Conservation (phyloP, 2,329 filamentous ascomycete genomes). For the Cytospora mali region DNA sequence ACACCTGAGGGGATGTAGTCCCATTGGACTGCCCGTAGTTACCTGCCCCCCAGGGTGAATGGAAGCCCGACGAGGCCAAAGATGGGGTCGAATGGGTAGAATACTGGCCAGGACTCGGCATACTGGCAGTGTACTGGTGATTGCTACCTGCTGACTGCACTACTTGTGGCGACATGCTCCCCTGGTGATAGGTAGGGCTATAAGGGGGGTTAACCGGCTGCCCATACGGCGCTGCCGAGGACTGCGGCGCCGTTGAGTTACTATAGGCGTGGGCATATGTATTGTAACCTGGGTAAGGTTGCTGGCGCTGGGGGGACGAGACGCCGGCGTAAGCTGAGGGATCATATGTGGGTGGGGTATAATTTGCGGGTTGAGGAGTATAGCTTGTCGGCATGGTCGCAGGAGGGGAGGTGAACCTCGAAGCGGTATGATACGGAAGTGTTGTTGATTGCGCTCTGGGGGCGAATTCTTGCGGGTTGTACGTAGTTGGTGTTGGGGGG, state of each 20-base stretch:
- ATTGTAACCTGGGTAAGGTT: conserved; percentile 53
- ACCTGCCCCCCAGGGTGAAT: conserved; percentile 28
- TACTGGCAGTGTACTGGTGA: conserved; percentile 44
- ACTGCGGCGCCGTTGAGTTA: conserved; percentile 41
- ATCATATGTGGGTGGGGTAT: conserved; percentile 59
- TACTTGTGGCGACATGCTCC: conserved; percentile 21
- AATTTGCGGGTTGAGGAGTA: conserved; percentile 46
- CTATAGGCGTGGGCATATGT: conserved; percentile 48
- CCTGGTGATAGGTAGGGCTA: conserved; percentile 28
- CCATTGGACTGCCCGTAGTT: conserved; percentile 34
- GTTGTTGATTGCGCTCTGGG: conserved; percentile 54
- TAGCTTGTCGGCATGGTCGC: conserved; percentile 36
- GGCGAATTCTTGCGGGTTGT: conserved; percentile 72
- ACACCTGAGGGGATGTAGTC: conserved; percentile 22
- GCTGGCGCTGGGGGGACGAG: conserved; percentile 51
- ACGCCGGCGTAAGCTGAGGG: conserved; percentile 60
- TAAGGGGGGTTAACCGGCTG: conserved; percentile 44
- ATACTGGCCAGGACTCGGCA: conserved; percentile 41
- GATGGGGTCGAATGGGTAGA: conserved; percentile 33
- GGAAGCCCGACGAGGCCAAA: conserved; percentile 27
- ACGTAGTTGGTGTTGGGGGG: conserved; percentile 53
- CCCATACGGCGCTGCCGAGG: conserved; percentile 39
- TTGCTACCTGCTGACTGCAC: conserved; percentile 23
- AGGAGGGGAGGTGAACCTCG: conserved; percentile 42
- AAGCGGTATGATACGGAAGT: conserved; percentile 51